These are phyloP conservation scores for Zelopaecilomyces penicillatus DNA, from an alignment of 2,329 filamentous ascomycete genomes.

Conservation along the genomic window DNA sequence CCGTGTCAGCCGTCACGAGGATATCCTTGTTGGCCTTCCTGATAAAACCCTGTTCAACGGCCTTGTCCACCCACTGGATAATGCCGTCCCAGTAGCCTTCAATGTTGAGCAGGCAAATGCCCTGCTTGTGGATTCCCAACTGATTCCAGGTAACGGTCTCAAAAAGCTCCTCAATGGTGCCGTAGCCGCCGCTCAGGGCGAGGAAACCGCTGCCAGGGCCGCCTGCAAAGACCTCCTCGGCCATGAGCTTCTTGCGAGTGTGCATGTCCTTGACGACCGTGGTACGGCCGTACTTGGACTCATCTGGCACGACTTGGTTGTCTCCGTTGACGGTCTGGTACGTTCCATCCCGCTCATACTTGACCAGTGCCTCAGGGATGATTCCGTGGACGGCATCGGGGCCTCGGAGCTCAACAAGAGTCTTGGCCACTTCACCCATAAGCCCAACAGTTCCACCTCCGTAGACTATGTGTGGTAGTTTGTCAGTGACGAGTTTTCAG, in stretches of 20 bases:
- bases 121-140: constrained; percentile 77
- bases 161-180: constrained; percentile 92
- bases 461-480: constrained; percentile 54
- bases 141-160: constrained; percentile 93
- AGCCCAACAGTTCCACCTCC: constrained; percentile 89
- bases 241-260: constrained; percentile 91
- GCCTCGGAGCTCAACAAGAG: constrained; percentile 74
- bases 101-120: constrained; percentile 77
- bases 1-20: constrained; percentile 63
- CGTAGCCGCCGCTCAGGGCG: constrained; percentile 80
- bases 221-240: constrained; percentile 71
- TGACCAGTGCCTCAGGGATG: constrained; percentile 78
- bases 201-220: constrained; percentile 83
- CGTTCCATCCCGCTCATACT: constrained; percentile 61
- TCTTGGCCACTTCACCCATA: constrained; percentile 89
- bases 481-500: not conserved
- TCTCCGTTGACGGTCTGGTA: constrained; percentile 37
- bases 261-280: constrained; percentile 96
- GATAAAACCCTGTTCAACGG: constrained; percentile 72
- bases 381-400: constrained; percentile 82
- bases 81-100: constrained; percentile 90
- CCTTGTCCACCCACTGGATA: constrained; percentile 69
- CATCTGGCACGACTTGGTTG: constrained; percentile 53
- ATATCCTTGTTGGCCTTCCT: constrained; percentile 62
- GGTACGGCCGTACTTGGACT: constrained; percentile 65